These are phyloP conservation scores for Ophiostoma novo-ulmi DNA, from an alignment of 2,329 filamentous ascomycete genomes.

Conservation along the genomic window DNA sequence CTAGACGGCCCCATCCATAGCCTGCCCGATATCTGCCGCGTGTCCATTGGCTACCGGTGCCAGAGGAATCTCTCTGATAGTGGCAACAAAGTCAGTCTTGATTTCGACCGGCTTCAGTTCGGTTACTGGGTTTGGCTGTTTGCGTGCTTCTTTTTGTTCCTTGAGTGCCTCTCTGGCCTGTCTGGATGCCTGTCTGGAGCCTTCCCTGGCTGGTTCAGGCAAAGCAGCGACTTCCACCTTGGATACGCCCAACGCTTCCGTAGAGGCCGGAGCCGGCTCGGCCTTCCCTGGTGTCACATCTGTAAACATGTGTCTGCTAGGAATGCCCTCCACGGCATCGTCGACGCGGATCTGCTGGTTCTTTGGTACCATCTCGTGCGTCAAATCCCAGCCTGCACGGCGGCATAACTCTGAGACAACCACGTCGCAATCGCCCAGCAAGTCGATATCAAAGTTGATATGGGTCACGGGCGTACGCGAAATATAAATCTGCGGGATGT, in stretches of 20 bases:
- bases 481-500: conserved; percentile 87
- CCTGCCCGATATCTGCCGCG: background rate
- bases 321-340: conserved; percentile 42
- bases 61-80: background rate
- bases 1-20: background rate
- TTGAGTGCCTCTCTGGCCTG: background rate
- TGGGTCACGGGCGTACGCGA: conserved; percentile 78
- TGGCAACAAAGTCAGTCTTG: background rate
- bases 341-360: conserved; percentile 56
- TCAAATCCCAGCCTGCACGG: conserved; percentile 71
- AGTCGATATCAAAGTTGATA: conserved; percentile 92
- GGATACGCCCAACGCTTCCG: background rate
- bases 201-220: background rate
- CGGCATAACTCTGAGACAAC: conserved; percentile 82
- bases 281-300: conserved; percentile 22
- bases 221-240: background rate
- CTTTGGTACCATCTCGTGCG: conserved; percentile 76
- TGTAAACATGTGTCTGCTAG: conserved; percentile 43
- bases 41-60: background rate
- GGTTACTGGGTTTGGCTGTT: background rate
- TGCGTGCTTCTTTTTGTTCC: background rate
- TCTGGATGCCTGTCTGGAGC: background rate
- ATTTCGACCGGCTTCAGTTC: background rate
- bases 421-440: conserved; percentile 91
- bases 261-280: background rate